Base-by-base conservation (phyloP, 805 yeast species). In the Barnettozyma californica region DNA sequence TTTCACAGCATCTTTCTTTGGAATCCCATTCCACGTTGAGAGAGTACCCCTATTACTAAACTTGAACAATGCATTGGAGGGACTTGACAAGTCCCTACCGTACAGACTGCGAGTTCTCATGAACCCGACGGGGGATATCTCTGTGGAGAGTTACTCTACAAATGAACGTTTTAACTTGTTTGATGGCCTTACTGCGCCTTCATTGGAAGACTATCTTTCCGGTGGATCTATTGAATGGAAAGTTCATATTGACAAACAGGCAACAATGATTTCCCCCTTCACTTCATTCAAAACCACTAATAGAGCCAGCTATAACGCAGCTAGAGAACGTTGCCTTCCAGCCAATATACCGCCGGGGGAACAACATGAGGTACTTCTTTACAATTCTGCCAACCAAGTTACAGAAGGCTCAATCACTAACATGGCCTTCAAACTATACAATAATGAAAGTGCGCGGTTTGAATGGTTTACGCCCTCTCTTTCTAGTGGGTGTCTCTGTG, bases 211-310 rank as follows among this genome's bases (percentile, higher is more conserved):
- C 57, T 59, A 50, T 54, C 46, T 48, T 0, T 20, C 23, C 5
- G 38, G 41, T 23, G 52, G 52, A 2, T 58, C 66, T 1, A 53
- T 60, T 1, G 49, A 65, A 0, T 90, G 86, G 82, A 77, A 73
- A 19, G 80, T 89, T 0, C 81, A 78, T 57, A 58, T 90, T 4
- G 92, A 86, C 60, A 59, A 69, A 0, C 65, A 71, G 27, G 71
- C 80, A 1, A 72, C 77, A 1, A 54, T 74, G 40, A 75, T 80
- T 1, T 79, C 95, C 2, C 87, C 87, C 2, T 87, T 86, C 65
- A 88, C 96, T 0, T 83, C 95, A 5, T 85, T 90, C 68, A 92
- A 92, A 63, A 92, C 98, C 0, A 87, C 97, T 0, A 66, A 71
- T 21, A 72, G 99, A 53, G 69, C 68, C 3, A 78, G 74, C 41